Percentiles rank a stretch among this genome's conserved stretches.
These are phyloP conservation scores for Amanita subjunquillea DNA, from an alignment of 768 basidiomycete genomes.

Conservation along the genomic window DNA sequence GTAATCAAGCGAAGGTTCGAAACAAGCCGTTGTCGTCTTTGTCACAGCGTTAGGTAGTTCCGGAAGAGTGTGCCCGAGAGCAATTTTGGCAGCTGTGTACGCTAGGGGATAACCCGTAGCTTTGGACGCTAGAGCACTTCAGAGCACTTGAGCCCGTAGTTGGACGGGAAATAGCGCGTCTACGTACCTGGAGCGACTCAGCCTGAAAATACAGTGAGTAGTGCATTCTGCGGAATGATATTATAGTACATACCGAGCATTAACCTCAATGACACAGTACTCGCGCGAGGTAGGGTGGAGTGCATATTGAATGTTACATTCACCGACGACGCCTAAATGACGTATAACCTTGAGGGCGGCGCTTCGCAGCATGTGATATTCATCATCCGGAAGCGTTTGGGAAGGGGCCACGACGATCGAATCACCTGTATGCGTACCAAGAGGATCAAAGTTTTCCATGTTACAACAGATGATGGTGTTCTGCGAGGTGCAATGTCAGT, in stretches of 20 bases:
- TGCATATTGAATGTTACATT: slow-evolving; percentile 98
- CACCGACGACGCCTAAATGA: slow-evolving; percentile 85
- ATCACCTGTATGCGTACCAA: slow-evolving; percentile 98
- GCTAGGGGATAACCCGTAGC: slow-evolving; percentile 98
- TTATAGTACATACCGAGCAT: slow-evolving; percentile 58
- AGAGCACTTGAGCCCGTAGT: slow-evolving; percentile 3
- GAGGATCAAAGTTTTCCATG: slow-evolving; percentile 99
- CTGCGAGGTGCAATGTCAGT: slow-evolving; percentile 25
- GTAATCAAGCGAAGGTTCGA: slow-evolving; percentile 97
- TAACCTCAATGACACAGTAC: slow-evolving; percentile 98
- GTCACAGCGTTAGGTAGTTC: slow-evolving; percentile 98
- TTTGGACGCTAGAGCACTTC: slow-evolving; percentile 91
- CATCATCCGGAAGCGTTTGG: slow-evolving; percentile 93
- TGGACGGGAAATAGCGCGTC: background rate
- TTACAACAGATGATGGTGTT: slow-evolving; percentile 99
- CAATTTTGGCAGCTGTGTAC: slow-evolving; percentile 98
- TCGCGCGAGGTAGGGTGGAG: slow-evolving; percentile 87
- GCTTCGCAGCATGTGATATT: slow-evolving; percentile 98
- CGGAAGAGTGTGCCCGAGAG: slow-evolving; percentile 92
- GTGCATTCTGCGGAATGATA: slow-evolving; percentile 2
- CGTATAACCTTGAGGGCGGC: slow-evolving; percentile 95
- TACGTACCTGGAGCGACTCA: slow-evolving; percentile 71
- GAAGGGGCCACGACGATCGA: slow-evolving; percentile 99
- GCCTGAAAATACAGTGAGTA: slow-evolving; percentile 19
- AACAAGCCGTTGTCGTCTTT: slow-evolving; percentile 98